Evolutionary conservation across 352 stramenopile genomes (phyloP), one percentile per base, ranked within the genome.

Genomic region (Pythium sp.): DNA sequence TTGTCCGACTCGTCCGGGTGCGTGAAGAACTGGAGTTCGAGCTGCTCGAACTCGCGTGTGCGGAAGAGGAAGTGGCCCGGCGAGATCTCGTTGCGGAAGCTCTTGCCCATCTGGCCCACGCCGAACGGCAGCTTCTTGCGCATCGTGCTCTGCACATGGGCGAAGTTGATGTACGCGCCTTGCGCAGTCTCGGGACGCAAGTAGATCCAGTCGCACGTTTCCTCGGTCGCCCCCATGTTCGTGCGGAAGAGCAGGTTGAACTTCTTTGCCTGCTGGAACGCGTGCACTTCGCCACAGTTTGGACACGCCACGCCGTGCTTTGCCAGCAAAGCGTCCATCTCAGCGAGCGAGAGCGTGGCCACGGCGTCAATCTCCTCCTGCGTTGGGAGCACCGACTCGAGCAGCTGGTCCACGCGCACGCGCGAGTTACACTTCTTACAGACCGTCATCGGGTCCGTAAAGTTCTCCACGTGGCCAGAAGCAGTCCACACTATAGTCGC

Each of bases 211-310:
- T 92, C 82, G 64, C 82, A 88, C 24, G 86, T 93, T 71, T 94
- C 82, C 49, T 91, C 81, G 6, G 97, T 94, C 7, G 97, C 95
- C 32, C 97, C 97, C 67, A 99, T 96, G 73, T 90, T 93, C 8
- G 96, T 99, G 66, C 97, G 81, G 78, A 99, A 99, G 71, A 99
- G 96, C 68, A 99, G 73, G 77, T 99, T 99, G 78, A 99, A 99
- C 55, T 97, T 92, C 61, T 97, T 95, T 18, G 95, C 91, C 54
- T 80, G 82, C 28, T 90, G 80, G 61, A 94, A 91, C 64, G 74
- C 69, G 65, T 81, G 71, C 26, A 51, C 73, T 22, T 80, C 61
- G 49, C 73, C 74, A 55, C 87, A 94, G 20, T 64, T 82, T 11
- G 87, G 89, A 34, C 87, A 94, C 26, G 74, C 64, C 8, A 93